Evolutionary conservation across 2,329 filamentous ascomycete genomes (phyloP).

Genomic region (Colletotrichum sojae): DNA sequence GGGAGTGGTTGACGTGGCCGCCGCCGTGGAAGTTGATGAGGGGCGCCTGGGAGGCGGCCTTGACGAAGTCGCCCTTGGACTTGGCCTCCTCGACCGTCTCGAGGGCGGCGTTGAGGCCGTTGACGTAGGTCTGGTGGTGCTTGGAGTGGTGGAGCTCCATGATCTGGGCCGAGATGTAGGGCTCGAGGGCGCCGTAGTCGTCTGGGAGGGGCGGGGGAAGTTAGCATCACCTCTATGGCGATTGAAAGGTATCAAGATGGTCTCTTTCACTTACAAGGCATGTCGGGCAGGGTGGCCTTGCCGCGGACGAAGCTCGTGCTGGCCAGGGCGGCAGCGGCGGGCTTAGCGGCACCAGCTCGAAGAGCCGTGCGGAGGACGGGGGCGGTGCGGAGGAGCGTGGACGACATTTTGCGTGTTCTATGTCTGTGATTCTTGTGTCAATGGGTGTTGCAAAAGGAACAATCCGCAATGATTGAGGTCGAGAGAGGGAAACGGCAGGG

Average conservation of each 20-base stretch:
- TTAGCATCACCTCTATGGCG: background rate
- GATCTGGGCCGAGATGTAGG: constrained; percentile 86
- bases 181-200: constrained; percentile 96
- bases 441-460: background rate
- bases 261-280: constrained; percentile 65
- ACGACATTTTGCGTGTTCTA: constrained; percentile 73
- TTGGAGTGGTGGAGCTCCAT: constrained; percentile 97
- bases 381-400: constrained; percentile 80
- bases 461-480: background rate
- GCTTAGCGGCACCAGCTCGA: constrained; percentile 75
- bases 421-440: constrained; percentile 13
- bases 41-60: constrained; percentile 65
- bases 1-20: constrained; percentile 87
- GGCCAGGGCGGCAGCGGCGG: constrained; percentile 74
- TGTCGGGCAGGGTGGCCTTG: constrained; percentile 94
- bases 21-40: constrained; percentile 85
- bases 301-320: constrained; percentile 84
- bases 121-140: constrained; percentile 96
- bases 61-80: constrained; percentile 70
- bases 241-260: too few relatives aligned
- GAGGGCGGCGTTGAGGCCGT: constrained; percentile 84
- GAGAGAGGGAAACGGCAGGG: background rate
- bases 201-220: constrained; percentile 69
- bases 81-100: constrained; percentile 79
- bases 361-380: constrained; percentile 79